Evolutionary conservation across 208 protist species (phyloP).

Genomic region (Naegleria fowleri): DNA sequence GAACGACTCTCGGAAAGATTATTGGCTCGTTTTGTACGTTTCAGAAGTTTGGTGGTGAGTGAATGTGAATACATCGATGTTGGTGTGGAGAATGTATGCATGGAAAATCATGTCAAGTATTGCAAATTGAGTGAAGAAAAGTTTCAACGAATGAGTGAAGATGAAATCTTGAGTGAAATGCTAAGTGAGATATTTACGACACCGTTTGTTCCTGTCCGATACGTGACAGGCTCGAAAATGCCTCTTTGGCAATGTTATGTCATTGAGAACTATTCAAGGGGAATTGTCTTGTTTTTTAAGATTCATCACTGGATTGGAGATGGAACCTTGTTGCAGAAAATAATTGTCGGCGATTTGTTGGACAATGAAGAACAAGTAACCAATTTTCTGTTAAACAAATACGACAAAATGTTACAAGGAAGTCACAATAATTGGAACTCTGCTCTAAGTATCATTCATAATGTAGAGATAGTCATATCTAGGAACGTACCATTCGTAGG

Average conservation of each 20-base stretch:
- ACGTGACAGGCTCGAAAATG: background rate
- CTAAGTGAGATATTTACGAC: background rate
- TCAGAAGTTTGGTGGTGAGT: background rate
- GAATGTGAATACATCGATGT: background rate
- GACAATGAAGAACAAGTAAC: background rate
- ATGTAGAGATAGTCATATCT: background rate
- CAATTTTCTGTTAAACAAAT: background rate
- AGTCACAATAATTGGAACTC: background rate
- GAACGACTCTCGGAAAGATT: background rate
- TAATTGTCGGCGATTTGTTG: background rate
- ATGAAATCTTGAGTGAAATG: background rate
- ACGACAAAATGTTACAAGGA: background rate
- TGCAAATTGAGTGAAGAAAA: background rate
- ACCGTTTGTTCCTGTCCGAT: background rate
- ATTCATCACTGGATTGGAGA: slow-evolving; percentile 5
- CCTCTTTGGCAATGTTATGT: background rate
- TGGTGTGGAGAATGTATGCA: background rate
- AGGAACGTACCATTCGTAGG: background rate
- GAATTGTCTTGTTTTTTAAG: background rate
- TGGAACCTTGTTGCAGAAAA: background rate
- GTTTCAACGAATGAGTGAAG: background rate
- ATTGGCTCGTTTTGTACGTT: background rate
- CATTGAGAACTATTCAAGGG: background rate
- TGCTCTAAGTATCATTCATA: background rate
- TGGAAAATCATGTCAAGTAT: background rate